Evolutionary conservation across 352 stramenopile species (phyloP).

Genomic region (Blastocystis sp.): DNA sequence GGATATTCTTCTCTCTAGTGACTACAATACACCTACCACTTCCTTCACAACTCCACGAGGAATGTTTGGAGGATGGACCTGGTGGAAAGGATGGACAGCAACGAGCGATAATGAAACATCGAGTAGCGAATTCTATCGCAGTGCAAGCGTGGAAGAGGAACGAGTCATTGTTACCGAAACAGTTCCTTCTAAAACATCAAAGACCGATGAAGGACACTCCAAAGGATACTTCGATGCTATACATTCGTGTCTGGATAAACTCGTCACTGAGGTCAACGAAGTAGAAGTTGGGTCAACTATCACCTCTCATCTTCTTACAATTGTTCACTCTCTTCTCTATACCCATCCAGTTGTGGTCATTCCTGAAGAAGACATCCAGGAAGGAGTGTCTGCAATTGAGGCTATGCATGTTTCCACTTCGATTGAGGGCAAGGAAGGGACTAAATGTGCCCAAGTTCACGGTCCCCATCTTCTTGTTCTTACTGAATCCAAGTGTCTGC

Average conservation of each 20-base stretch:
- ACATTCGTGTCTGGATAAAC: constrained; percentile 38
- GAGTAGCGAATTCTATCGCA: constrained; percentile 38
- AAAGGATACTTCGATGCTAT: constrained; percentile 54
- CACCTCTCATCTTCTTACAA: constrained; percentile 21
- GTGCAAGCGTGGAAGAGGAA: constrained; percentile 26
- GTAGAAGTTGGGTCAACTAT: neutral
- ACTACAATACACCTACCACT: neutral
- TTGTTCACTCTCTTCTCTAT: constrained; percentile 50
- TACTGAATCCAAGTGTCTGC: neutral
- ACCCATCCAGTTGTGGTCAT: constrained; percentile 11
- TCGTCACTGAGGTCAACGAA: neutral
- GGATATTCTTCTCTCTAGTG: constrained; percentile 52
- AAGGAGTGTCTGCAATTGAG: constrained; percentile 16
- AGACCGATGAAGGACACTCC: neutral
- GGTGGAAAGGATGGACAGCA: constrained; percentile 9
- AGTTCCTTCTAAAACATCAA: too few relatives aligned
- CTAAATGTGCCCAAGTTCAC: neutral
- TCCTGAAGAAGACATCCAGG: neutral
- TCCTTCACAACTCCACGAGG: neutral
- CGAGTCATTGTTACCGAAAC: neutral
- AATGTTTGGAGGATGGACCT: constrained; percentile 54
- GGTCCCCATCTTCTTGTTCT: constrained; percentile 6
- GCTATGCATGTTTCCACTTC: neutral
- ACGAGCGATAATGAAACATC: constrained; percentile 36
- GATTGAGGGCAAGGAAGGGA: neutral